These are phyloP conservation scores for Diaporthe eres DNA, from an alignment of 2,329 filamentous ascomycete species.

Conservation along the genomic window DNA sequence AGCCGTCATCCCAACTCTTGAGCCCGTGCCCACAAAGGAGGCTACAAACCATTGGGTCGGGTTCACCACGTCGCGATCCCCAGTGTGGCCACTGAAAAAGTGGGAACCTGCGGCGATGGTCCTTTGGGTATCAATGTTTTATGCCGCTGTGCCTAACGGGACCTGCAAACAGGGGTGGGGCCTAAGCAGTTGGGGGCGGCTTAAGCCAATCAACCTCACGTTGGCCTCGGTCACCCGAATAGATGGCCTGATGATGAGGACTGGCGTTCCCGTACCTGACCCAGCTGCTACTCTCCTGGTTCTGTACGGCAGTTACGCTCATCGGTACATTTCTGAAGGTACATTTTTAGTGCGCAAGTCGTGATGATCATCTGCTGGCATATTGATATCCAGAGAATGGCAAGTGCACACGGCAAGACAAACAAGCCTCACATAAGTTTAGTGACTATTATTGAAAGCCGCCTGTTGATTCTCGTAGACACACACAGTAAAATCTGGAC, in stretches of 20 bases:
- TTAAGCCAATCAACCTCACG: slow-evolving; percentile 31
- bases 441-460: neutral
- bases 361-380: neutral
- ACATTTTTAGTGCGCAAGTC: neutral
- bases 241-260: slow-evolving; percentile 32
- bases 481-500: neutral
- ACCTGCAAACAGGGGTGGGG: slow-evolving; percentile 35
- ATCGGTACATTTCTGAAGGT: neutral
- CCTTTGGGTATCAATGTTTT: slow-evolving; percentile 37
- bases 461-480: neutral
- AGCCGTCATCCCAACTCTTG: slow-evolving; percentile 31
- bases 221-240: slow-evolving; percentile 30
- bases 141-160: slow-evolving; percentile 36
- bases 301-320: slow-evolving; percentile 11
- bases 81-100: slow-evolving; percentile 31
- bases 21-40: slow-evolving; percentile 19
- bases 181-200: slow-evolving; percentile 18
- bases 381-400: neutral
- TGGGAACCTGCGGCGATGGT: slow-evolving; percentile 24
- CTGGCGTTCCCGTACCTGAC: slow-evolving; percentile 21
- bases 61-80: slow-evolving; percentile 25
- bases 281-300: neutral
- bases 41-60: slow-evolving; percentile 25
- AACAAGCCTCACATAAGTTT: neutral
- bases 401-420: neutral